Base-by-base conservation (phyloP, 371 early-diverging fungal species). In the Lichtheimia ramosa region DNA sequence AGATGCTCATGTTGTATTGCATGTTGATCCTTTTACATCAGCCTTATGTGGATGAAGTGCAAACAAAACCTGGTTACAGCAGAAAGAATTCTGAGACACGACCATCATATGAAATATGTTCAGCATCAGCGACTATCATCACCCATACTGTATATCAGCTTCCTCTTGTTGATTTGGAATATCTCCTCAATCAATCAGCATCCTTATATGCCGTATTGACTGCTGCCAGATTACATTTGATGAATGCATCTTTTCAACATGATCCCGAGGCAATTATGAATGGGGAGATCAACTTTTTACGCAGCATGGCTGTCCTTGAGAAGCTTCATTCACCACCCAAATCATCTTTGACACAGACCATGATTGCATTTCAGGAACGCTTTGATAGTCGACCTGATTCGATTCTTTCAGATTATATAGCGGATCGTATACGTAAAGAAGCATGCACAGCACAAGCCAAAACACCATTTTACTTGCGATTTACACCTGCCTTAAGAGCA, bases 221-320 rank as follows among this genome's bases (percentile, higher is more conserved):
- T 20, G 81, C 81, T 0, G 57, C 67, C 18, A 69, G 70, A n/a
- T 60, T 77, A 12, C 81, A 80, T 52, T 57, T 80, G 5, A 69
- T 73, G 67, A 74, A 74, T 53, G 74, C 80, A 34, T 54, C 68
- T 0, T 65, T 24, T 23, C 48, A 63, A 24, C 54, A 54, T 13
- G 64, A 66, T 24, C 40, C 58, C 1, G 72, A 72, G 24, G 54
- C 48, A 18, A 61, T 56, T 13, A 57, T 62, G 21, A 51, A 65
- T 25, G 71, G 58, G 51, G 68, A 60, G 43, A 58, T 66, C 43
- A 68, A 28, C 40, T 69, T 56, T 18, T 59, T 39, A 48, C 51
- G 14, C 56, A 57, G 5, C 15, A 66, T 43, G 53, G 57, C 20
- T 56, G 53, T 56, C 1, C 10, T 54, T 1, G 48, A 52, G 5